phyloP scores from a whole-genome alignment of 495 filamentous ascomycete species.

The Penicillium coffeae region DNA sequence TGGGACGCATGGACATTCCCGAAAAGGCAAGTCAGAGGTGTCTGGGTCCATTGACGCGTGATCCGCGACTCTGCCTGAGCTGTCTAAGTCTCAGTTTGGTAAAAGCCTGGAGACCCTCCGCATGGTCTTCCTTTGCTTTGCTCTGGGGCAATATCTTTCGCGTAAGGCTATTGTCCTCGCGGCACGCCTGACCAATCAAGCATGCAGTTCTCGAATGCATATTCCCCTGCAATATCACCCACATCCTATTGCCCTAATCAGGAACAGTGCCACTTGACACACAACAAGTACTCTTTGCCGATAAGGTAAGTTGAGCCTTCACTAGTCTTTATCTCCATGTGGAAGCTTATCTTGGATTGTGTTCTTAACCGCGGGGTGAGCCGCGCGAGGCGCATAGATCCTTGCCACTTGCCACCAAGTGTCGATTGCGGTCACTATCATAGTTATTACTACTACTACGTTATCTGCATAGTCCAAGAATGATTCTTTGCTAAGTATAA shows the following conservation, averaged over 20 bases:
- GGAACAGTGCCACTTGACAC: background rate
- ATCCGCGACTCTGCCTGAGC: conserved; percentile 15
- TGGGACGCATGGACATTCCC: conserved; percentile 25
- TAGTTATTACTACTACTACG: too few species aligned
- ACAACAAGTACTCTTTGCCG: conserved; percentile 2
- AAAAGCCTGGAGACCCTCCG: conserved; percentile 19
- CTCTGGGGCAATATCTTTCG: conserved; percentile 10
- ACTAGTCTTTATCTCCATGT: background rate
- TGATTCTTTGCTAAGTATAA: too few species aligned
- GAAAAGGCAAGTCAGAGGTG: conserved; percentile 14
- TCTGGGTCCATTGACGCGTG: conserved; percentile 3
- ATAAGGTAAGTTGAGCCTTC: conserved; percentile 16
- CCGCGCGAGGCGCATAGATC: conserved; percentile 8
- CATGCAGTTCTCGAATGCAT: background rate
- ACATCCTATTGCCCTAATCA: background rate
- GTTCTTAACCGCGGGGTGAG: conserved; percentile 5
- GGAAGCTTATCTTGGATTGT: conserved; percentile 6
- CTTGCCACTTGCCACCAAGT: conserved; percentile 2
- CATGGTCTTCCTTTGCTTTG: background rate
- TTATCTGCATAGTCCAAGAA: too few species aligned
- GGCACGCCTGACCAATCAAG: conserved; percentile 14
- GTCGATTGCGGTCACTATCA: too few species aligned
- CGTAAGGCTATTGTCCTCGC: conserved; percentile 13
- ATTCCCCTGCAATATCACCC: background rate
- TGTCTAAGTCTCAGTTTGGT: conserved; percentile 9